A percentile compares a stretch with the other conserved stretches of the same genome.
Conservation (phyloP, 2,329 filamentous ascomycete genomes). For the Purpureocillium takamizusanense region DNA sequence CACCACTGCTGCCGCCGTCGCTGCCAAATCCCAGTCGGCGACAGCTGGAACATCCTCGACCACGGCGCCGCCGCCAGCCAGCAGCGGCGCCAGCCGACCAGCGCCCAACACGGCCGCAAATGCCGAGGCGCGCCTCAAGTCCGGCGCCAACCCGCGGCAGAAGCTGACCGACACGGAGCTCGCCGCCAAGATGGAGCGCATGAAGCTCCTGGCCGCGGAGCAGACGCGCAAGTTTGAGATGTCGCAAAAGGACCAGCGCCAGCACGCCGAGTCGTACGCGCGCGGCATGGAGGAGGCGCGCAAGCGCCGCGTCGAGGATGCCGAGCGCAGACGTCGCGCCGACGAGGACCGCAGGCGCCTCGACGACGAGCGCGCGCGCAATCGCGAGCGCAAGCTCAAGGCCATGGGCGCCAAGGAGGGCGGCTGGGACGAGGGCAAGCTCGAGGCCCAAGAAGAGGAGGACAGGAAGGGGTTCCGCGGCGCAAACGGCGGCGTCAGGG, state of each 20-base stretch:
- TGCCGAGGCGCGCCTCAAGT: constrained; percentile 35
- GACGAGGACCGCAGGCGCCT: constrained; percentile 43
- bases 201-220: constrained; percentile 49
- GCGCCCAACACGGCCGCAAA: constrained; percentile 22
- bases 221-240: constrained; percentile 51
- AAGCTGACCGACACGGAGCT: constrained; percentile 53
- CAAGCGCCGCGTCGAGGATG: constrained; percentile 41
- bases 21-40: no score
- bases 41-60: no score
- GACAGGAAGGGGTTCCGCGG: constrained; percentile 29
- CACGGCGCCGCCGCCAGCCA: constrained; percentile 19
- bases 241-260: constrained; percentile 46
- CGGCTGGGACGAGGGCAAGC: constrained; percentile 53
- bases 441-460: constrained; percentile 29
- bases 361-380: constrained; percentile 51
- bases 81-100: background rate
- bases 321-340: constrained; percentile 38
- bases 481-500: constrained; percentile 30
- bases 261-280: constrained; percentile 44
- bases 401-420: constrained; percentile 45
- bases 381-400: constrained; percentile 51
- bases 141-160: constrained; percentile 48
- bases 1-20: background rate
- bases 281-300: constrained; percentile 47
- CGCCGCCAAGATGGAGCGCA: constrained; percentile 49